Evolutionary conservation across 208 protist genomes (phyloP), one percentile per base, ranked within the genome.

Genomic region (Acanthamoeba sp.): DNA sequence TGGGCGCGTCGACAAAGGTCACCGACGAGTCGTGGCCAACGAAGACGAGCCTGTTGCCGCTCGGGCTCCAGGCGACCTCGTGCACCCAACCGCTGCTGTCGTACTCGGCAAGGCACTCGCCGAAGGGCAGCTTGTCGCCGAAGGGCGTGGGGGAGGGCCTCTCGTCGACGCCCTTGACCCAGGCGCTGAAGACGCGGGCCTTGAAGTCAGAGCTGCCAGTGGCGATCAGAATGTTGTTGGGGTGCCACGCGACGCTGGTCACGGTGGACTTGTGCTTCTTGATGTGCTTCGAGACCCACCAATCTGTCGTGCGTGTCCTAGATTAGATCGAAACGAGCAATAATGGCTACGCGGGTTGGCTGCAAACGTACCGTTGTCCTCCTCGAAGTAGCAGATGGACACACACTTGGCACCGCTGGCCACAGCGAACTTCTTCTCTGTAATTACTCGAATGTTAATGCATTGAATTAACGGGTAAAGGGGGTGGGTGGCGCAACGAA

Each of bases 381-480:
- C 96, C 92, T 99, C 98, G 95, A 98, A 99, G 96, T 97, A 97
- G 95, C 98, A 99, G n/a, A 99, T 95, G 20, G 96, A 96, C 9
- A 98, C 95, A 20, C 95, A 71, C 55, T 98, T 98, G 32, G 97
- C 95, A 64, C 98, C 98, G 69, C 93, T 97, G 16, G 96, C 98
- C 14, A 99, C 98, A 7, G 98, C 98, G 92, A 99, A 99, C 95
- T 99, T 99, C 66, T 97, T 91, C 76, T 98, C 98, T 96, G 69
- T 78, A 93, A 22, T 6, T 55, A n/a, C n/a, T n/a, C n/a, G n/a
- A n/a, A n/a, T n/a, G n/a, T n/a, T n/a, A n/a, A n/a, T n/a, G n/a
- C n/a, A n/a, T n/a, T n/a, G n/a, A n/a, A n/a, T n/a, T n/a, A n/a
- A n/a, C 0, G 84, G 1, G 32, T 12, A 36, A 14, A 7, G 55